Percentiles rank a stretch among this genome's conserved stretches.
Evolutionary conservation across 2,329 filamentous ascomycete species (phyloP).

Genomic region (Colletotrichum sp.): DNA sequence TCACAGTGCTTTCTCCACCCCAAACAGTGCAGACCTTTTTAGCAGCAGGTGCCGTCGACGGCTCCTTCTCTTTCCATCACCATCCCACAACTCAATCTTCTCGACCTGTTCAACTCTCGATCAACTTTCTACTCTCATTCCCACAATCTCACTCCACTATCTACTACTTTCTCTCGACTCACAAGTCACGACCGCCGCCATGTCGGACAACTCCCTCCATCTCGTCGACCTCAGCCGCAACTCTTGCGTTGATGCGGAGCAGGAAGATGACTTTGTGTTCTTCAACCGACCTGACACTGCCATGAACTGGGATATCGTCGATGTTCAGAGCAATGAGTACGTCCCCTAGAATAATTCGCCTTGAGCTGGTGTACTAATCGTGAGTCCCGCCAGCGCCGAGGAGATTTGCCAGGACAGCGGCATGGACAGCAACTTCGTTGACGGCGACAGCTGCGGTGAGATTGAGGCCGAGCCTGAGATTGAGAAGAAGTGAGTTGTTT

Average conservation of each 20-base stretch:
- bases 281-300: not conserved
- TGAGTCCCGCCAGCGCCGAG: not conserved
- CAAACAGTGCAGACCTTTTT: not conserved
- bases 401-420: not conserved
- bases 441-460: fast-evolving
- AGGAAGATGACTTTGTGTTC: not conserved
- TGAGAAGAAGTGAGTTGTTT: not conserved
- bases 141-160: not conserved
- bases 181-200: not conserved
- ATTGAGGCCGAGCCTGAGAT: not conserved
- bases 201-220: not conserved
- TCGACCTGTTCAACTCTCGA: not conserved
- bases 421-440: not conserved
- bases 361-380: not conserved
- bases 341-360: not conserved
- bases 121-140: not conserved
- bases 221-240: not conserved
- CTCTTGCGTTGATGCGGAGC: not conserved
- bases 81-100: not conserved
- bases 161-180: not conserved
- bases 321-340: not conserved
- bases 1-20: not conserved
- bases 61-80: not conserved
- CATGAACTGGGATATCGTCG: not conserved
- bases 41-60: not conserved